Base-by-base conservation (phyloP, 805 yeast species). In the Kuraishia capsulata region DNA sequence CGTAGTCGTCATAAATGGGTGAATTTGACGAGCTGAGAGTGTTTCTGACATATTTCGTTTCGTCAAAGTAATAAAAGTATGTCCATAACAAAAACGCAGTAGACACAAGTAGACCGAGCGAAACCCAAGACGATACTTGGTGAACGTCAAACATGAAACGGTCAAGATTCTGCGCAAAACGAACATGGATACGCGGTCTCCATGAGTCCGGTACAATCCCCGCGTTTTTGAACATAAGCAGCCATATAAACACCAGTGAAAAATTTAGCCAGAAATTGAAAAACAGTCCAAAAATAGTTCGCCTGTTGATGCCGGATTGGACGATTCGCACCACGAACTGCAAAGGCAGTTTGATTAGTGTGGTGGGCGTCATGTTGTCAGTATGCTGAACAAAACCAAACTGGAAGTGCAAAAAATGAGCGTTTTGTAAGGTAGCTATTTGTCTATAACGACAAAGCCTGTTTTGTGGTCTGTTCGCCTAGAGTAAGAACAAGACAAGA, bases 191-290 rank as follows among this genome's bases (percentile, higher is more conserved):
- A 9, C 48, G 40, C 0, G 85, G 86, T 42, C 85, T 61, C 45
- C 68, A 62, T 4, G 56, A 57, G 20, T 59, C 65, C 6, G 87
- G 84, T 30, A 75, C 74, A 2, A 61, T 30, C 2, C 76, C 76
- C 1, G 84, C 83, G 48, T 76, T 67, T 51, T 76, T 71, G 58
- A 78, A 78, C 18, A 75, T 67, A 30, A 55, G 40, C 31, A 78
- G 56, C 84, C 84, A 78, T 17, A 67, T 46, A 29, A 72, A 58
- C 3, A 78, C 69, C 0, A 76, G 77, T 2, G 65, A 52, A 52
- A 78, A 78, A 51, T 73, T 75, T 33, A 65, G 42, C 32, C 55
- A 43, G 42, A 77, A 77, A 44, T 67, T 71, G 30, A 70, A 38
- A 1, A 63, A 51, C 3, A 76, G 48, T 3, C 59, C 50, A 20